Base-by-base conservation (phyloP, 805 yeast species). In the Suhomyces canberraensis region DNA sequence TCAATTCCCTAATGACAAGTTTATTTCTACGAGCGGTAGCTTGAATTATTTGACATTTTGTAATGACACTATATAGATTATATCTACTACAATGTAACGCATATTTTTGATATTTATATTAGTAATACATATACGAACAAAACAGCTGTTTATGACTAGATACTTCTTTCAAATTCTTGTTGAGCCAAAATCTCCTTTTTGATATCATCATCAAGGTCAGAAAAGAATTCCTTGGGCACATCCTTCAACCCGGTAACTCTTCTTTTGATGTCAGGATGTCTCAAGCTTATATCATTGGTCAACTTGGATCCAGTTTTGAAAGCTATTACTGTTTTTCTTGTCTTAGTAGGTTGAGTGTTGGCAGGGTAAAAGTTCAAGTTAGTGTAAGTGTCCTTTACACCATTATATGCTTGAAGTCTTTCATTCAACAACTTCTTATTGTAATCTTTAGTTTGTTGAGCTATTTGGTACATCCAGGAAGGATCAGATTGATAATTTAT, bases 381-480 rank as follows among this genome's bases (percentile, higher is more conserved):
- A 0, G 96, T 84, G 58, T 89, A 91, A 1, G 84, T 76, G 55
- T 91, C 98, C 52, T 80, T 79, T 15, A 76, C 56, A 1, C 90
- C 90, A 15, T 73, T 56, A 25, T 74, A 64, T 16, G 75, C 73
- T 15, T 64, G 66, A 44, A 90, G 68, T 41, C 84, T 78, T 36
- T 74, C 76, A 25, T 66, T 69, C n/a, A 73, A 60, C 31, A 89
- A 61, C 40, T 72, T 72, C 22, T 76, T 64, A 57, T 93, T 93
- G 54, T 76, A 85, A 35, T 79, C 79, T 44, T 83, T 71, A 3
- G 89, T 78, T 21, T 91, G 83, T n/a, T 72, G 61, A 0, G 95
- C 93, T 47, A 87, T 89, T 50, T 86, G 90, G 47, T 75, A 78
- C 63, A 89, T 75, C 96, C 96, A 89, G 25, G 83, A 78, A 21